Conservation (phyloP, 345 rosid species). For the Boechera stricta region DNA sequence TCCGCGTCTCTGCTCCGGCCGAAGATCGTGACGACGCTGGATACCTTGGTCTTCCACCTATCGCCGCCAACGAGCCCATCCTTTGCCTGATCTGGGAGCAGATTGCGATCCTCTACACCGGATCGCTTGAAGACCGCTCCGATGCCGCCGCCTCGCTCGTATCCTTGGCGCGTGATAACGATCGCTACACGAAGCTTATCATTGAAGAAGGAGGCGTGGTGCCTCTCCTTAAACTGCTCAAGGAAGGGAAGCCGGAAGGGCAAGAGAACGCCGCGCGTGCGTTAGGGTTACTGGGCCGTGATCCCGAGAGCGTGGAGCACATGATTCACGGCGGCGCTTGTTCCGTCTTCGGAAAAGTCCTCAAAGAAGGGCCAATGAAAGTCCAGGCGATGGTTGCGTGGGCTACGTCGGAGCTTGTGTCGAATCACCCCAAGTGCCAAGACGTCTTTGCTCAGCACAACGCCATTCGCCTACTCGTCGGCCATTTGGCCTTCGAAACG, state of each 20-base stretch:
- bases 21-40: slow-evolving; percentile 73
- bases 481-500: slow-evolving; percentile 94
- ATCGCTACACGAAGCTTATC: slow-evolving; percentile 88
- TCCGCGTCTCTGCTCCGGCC: slow-evolving; percentile 83
- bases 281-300: slow-evolving; percentile 80
- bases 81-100: slow-evolving; percentile 94
- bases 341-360: slow-evolving; percentile 73
- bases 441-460: slow-evolving; percentile 85
- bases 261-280: slow-evolving; percentile 91
- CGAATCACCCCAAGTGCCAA: slow-evolving; percentile 71
- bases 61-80: slow-evolving; percentile 96
- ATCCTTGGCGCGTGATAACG: slow-evolving; percentile 82
- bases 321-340: slow-evolving; percentile 80
- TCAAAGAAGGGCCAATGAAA: slow-evolving; percentile 92
- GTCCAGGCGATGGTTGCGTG: slow-evolving; percentile 88
- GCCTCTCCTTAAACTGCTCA: slow-evolving; percentile 72
- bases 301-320: slow-evolving; percentile 80
- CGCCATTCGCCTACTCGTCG: slow-evolving; percentile 72
- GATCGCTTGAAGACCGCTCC: slow-evolving; percentile 68
- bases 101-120: slow-evolving; percentile 77
- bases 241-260: slow-evolving; percentile 82
- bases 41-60: slow-evolving; percentile 88
- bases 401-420: slow-evolving; percentile 85
- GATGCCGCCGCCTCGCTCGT: slow-evolving; percentile 92
- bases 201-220: slow-evolving; percentile 90